Percentiles rank a stretch among this genome's conserved stretches.
These are phyloP conservation scores for Gigaspora rosea DNA, from an alignment of 192 early-diverging fungal genomes.

Conservation along the genomic window DNA sequence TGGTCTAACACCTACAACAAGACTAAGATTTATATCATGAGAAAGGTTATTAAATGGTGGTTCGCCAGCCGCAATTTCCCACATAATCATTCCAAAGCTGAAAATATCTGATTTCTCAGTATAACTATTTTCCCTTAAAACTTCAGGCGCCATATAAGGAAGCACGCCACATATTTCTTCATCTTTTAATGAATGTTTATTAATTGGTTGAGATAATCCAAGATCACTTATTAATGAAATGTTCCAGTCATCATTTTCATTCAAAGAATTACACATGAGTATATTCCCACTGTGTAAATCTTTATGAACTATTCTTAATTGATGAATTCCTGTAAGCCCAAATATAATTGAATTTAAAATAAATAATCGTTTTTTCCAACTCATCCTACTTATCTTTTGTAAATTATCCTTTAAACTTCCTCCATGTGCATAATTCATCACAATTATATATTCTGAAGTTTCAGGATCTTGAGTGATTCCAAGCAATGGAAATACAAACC, in stretches of 20 bases:
- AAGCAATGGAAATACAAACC: background rate
- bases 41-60: background rate
- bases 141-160: slow-evolving; percentile 3
- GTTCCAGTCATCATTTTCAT: background rate
- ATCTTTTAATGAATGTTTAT: background rate
- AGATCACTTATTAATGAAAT: background rate
- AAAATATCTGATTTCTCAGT: background rate
- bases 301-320: background rate
- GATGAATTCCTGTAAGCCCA: background rate
- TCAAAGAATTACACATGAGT: background rate
- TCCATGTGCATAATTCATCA: background rate
- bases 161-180: background rate
- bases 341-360: background rate
- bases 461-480: slow-evolving; percentile 2
- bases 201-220: background rate
- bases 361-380: background rate
- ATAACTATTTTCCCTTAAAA: background rate
- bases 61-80: background rate
- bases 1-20: background rate
- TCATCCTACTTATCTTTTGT: background rate
- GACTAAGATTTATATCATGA: background rate
- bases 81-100: slow-evolving; percentile 11
- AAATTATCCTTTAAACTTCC: background rate
- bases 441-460: background rate
- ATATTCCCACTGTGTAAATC: background rate